Evolutionary conservation across 2,329 filamentous ascomycete species (phyloP).

Genomic region (Aspergillus phoenicis): DNA sequence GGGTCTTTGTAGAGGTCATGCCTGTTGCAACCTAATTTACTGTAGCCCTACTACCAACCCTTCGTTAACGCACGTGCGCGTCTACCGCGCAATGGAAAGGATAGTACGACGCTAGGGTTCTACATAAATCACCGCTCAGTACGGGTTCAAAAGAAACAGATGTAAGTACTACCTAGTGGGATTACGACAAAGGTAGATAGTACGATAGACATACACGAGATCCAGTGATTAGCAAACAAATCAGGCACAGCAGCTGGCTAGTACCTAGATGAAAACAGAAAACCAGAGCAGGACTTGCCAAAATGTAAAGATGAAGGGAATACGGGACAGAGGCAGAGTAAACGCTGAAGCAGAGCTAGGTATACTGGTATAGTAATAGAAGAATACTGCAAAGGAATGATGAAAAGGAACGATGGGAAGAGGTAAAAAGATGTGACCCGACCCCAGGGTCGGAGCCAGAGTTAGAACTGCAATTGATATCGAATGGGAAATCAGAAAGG

Average conservation of each 20-base stretch:
- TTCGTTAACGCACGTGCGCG: too few relatives aligned
- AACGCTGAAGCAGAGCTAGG: background rate
- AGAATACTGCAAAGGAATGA: background rate
- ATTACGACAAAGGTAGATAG: background rate
- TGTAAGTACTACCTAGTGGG: too few relatives aligned
- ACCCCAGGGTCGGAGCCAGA: background rate
- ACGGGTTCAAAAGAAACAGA: too few relatives aligned
- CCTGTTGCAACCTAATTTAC: too few relatives aligned
- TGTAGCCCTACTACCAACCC: too few relatives aligned
- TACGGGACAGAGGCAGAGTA: background rate
- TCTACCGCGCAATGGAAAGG: too few relatives aligned
- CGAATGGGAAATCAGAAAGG: constrained; percentile 1
- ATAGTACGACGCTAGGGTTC: too few relatives aligned
- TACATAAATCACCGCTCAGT: too few relatives aligned
- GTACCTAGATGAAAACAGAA: too few relatives aligned
- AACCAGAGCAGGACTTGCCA: background rate
- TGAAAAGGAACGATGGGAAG: background rate
- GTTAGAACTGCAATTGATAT: constrained; percentile 1
- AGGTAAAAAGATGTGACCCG: background rate
- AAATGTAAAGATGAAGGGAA: background rate
- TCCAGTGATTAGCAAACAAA: background rate
- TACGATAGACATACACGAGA: background rate
- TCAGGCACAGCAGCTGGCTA: too few relatives aligned
- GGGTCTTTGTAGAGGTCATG: too few relatives aligned
- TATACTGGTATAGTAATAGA: constrained; percentile 2